These are phyloP conservation scores for Crithidia fasciculata DNA, from an alignment of 208 protist species.

Conservation along the genomic window DNA sequence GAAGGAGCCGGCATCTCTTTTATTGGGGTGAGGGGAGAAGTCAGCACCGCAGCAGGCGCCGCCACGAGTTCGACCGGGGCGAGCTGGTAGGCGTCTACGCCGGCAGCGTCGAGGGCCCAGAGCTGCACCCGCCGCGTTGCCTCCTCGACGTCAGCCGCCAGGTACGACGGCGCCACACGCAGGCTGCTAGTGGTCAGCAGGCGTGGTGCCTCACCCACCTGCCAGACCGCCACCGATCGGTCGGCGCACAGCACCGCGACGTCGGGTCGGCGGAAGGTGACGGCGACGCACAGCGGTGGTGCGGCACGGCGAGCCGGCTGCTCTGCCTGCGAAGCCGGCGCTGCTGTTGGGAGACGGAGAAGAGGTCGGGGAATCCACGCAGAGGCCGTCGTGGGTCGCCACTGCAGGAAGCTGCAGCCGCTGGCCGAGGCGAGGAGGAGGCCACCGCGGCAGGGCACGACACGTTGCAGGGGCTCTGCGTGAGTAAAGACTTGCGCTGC, in stretches of 20 bases:
- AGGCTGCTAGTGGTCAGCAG: conserved; percentile 5
- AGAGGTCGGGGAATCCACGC: conserved; percentile 6
- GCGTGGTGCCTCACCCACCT: conserved; percentile 14
- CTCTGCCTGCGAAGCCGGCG: neutral
- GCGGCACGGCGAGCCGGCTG: neutral
- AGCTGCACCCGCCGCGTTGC: neutral
- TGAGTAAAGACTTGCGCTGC: conserved; percentile 13
- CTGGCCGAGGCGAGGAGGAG: conserved; percentile 9
- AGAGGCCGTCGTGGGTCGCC: neutral
- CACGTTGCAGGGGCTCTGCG: conserved; percentile 17
- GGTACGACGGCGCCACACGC: neutral
- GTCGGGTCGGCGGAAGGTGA: conserved; percentile 15
- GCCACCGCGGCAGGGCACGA: conserved; percentile 20
- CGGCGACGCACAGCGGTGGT: neutral
- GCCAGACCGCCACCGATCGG: conserved; percentile 17
- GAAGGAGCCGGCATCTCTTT: neutral
- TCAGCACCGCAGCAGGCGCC: neutral
- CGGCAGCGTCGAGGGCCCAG: neutral
- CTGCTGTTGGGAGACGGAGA: neutral
- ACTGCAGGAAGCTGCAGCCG: conserved; percentile 19
- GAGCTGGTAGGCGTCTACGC: conserved; percentile 11
- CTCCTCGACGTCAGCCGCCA: conserved; percentile 19
- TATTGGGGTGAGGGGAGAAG: neutral
- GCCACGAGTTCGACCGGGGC: conserved; percentile 1
- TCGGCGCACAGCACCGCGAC: conserved; percentile 17